Base-by-base conservation (phyloP, 2,329 filamentous ascomycete genomes). In the Sarocladium brachiariae region DNA sequence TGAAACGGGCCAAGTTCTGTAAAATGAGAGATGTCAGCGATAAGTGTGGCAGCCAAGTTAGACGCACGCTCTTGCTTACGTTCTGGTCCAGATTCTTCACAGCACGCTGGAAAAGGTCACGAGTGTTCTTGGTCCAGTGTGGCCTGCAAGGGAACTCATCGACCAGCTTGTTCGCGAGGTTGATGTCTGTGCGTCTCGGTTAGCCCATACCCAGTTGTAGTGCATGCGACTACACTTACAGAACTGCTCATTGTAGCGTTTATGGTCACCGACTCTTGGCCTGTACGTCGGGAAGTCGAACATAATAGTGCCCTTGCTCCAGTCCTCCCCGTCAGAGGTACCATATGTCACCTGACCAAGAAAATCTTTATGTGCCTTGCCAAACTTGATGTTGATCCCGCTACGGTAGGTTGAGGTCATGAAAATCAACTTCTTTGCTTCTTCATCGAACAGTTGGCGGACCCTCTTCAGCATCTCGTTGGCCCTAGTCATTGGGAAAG, bases 121-220 rank as follows among this genome's bases (percentile, higher is more conserved):
- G 62, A 3, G 72, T 75, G 56, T 76, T 77, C 63, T 77, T 77
- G 10, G 74, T 77, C 74, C 74, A 77, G 59, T 77, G 74, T 25
- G 74, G 74, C 4, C 74, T 66, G 56, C 70, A 73, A 0, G 73
- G 72, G 54, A 77, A 77, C 58, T 77, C 74, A 23, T 71, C 65
- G 45, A 77, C 64, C 16, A 77, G 65, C 0, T 66, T 68, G 47
- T 70, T 69, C 18, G 73, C 72, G 3, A 77, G 61, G 5, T 68
- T 71, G 31, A 66, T 67, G 54, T 77, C 65, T 71, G 33, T 19
- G 19, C 5, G 2, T n/a, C 14, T 35, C 8, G 18, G 18, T 55
- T 18, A 56, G 53, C 8, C 24, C 4, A 23, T 30, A 8, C 31
- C 16, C 18, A 31, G 8, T 27, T 6, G 33, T 21, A 5, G 18